Conservation (phyloP, 2,329 filamentous ascomycete species). For the Ceratocystis variospora region DNA sequence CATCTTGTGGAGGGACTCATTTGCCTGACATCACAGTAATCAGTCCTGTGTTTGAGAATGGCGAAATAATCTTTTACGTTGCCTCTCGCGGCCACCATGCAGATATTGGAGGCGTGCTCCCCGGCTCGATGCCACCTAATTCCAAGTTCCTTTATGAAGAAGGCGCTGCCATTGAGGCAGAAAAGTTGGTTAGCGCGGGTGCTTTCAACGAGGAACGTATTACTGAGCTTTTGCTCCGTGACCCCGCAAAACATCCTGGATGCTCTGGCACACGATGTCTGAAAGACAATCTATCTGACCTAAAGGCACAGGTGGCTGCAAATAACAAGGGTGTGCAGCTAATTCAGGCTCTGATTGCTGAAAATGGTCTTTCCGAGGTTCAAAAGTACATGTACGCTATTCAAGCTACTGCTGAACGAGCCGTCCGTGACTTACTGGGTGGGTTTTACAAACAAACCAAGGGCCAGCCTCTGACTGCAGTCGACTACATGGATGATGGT, state of each 20-base stretch:
- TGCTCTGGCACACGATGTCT: slow-evolving; percentile 68
- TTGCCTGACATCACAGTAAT: slow-evolving; percentile 70
- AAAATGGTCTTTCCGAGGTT: slow-evolving; percentile 65
- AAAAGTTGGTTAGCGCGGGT: slow-evolving; percentile 61
- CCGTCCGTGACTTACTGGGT: slow-evolving; percentile 59
- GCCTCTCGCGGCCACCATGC: slow-evolving; percentile 70
- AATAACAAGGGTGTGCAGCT: slow-evolving; percentile 79
- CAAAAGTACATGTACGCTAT: slow-evolving; percentile 76
- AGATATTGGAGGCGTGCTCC: slow-evolving; percentile 71
- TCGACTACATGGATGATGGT: slow-evolving; percentile 77
- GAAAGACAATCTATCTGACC: slow-evolving; percentile 67
- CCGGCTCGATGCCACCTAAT: slow-evolving; percentile 68
- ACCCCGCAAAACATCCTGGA: slow-evolving; percentile 59
- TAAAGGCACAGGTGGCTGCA: slow-evolving; percentile 71
- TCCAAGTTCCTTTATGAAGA: slow-evolving; percentile 51
- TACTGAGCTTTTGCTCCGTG: slow-evolving; percentile 54
- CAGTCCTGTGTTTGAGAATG: slow-evolving; percentile 55
- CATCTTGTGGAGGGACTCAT: slow-evolving; percentile 71
- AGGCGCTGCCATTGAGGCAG: slow-evolving; percentile 48
- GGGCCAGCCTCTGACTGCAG: slow-evolving; percentile 54
- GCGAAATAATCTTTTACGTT: slow-evolving; percentile 67
- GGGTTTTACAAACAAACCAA: slow-evolving; percentile 55
- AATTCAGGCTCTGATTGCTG: slow-evolving; percentile 58
- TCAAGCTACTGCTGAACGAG: slow-evolving; percentile 64
- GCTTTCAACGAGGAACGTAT: slow-evolving; percentile 67